Evolutionary conservation across 2,329 filamentous ascomycete species (phyloP).

Genomic region (Metarhizium album): DNA sequence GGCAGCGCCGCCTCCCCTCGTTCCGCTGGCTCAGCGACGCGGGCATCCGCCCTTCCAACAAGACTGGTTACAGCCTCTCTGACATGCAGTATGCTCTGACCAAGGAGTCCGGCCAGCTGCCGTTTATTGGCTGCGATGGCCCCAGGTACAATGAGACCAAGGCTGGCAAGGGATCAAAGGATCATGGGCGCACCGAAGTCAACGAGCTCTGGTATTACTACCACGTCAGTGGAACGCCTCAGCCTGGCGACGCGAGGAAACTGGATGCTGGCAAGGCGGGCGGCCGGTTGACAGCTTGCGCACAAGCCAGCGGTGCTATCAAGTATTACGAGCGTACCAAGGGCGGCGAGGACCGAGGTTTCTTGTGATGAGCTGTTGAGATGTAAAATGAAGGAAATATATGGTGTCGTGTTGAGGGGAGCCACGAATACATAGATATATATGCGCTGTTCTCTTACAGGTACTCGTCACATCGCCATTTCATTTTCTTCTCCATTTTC

Average conservation of each 20-base stretch:
- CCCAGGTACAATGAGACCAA: conserved; percentile 49
- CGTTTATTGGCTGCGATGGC: conserved; percentile 52
- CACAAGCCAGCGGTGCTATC: conserved; percentile 39
- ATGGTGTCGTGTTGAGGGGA: background rate
- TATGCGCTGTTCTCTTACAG: background rate
- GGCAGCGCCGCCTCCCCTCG: conserved; percentile 48
- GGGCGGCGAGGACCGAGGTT: conserved; percentile 14
- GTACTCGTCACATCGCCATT: background rate
- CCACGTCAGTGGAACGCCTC: conserved; percentile 46
- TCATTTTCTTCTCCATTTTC: background rate
- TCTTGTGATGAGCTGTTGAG: background rate
- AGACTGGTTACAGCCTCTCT: conserved; percentile 41
- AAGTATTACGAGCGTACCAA: conserved; percentile 41
- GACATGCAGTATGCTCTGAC: conserved; percentile 41
- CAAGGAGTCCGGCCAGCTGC: conserved; percentile 39
- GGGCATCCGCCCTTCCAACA: conserved; percentile 47
- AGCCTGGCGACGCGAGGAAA: conserved; percentile 36
- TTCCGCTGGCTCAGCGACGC: conserved; percentile 46
- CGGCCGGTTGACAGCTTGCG: conserved; percentile 41
- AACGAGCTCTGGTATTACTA: conserved; percentile 59
- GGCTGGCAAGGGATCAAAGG: conserved; percentile 40
- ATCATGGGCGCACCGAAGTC: conserved; percentile 46
- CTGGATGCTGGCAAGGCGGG: conserved; percentile 35
- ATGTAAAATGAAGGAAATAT: background rate
- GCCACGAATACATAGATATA: background rate